Conservation (phyloP, 23 red algal genomes). For the Cyanidioschyzon merolae region DNA sequence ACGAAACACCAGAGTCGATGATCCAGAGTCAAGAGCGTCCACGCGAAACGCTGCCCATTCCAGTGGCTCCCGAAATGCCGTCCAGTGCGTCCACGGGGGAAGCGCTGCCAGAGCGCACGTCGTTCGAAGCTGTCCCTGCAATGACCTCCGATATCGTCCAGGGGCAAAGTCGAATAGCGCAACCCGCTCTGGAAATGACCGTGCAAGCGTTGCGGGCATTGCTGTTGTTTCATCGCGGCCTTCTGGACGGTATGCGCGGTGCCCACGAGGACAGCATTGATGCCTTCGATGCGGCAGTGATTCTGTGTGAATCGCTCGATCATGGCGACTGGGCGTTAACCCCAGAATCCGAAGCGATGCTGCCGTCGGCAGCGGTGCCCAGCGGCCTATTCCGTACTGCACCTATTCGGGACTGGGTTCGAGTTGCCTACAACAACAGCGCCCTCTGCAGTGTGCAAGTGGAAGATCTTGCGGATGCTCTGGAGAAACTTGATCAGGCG, state of each 20-base stretch:
- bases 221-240: constrained; percentile 13
- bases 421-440: neutral
- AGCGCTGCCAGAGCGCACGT: neutral
- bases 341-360: neutral
- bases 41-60: neutral
- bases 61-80: neutral
- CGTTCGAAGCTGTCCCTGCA: neutral
- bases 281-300: constrained; percentile 5
- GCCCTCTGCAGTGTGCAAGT: neutral
- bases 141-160: no score
- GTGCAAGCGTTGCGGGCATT: neutral
- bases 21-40: neutral
- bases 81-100: neutral
- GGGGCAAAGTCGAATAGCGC: no score
- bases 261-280: neutral
- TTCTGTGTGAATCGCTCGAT: neutral
- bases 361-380: neutral
- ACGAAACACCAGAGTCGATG: neutral
- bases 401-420: neutral
- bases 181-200: neutral
- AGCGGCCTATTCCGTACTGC: neutral
- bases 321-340: neutral
- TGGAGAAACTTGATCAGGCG: constrained; percentile 1
- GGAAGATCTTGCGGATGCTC: neutral
- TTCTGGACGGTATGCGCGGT: neutral